Evolutionary conservation across 2,329 filamentous ascomycete species (phyloP).

Genomic region (Aspergillus chevalieri): DNA sequence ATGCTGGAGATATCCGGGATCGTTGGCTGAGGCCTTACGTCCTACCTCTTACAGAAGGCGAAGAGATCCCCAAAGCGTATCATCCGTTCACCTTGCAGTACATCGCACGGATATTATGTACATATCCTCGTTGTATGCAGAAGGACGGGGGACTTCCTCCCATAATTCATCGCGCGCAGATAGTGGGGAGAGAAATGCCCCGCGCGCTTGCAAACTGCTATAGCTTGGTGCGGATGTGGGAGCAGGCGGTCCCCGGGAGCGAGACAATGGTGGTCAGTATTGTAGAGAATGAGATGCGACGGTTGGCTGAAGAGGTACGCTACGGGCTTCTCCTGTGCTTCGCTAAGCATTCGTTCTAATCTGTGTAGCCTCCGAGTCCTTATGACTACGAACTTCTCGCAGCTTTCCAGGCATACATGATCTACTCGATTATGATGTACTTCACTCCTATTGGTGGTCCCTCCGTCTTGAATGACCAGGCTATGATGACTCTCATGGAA

Average conservation of each 20-base stretch:
- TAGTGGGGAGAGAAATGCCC: slow-evolving; percentile 5
- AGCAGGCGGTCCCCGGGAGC: slow-evolving; percentile 19
- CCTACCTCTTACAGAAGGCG: slow-evolving; percentile 9
- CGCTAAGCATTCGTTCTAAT: background rate
- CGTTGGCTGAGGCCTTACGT: slow-evolving; percentile 22
- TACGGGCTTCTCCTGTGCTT: background rate
- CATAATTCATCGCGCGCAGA: slow-evolving; percentile 21
- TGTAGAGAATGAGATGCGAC: slow-evolving; percentile 21
- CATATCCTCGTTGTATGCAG: slow-evolving; percentile 19
- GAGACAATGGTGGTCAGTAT: slow-evolving; percentile 17
- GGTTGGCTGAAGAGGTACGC: slow-evolving; percentile 13
- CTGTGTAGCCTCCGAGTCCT: slow-evolving; percentile 6
- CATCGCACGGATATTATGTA: slow-evolving; percentile 17
- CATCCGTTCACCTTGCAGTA: slow-evolving; percentile 19
- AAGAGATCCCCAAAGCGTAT: slow-evolving; percentile 16
- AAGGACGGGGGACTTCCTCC: slow-evolving; percentile 13
- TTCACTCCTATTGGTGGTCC: slow-evolving; percentile 30
- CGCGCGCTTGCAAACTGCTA: slow-evolving; percentile 20
- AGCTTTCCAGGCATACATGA: slow-evolving; percentile 49
- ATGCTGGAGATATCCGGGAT: slow-evolving; percentile 21
- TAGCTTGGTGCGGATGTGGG: slow-evolving; percentile 22
- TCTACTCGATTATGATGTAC: slow-evolving; percentile 48
- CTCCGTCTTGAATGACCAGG: slow-evolving; percentile 32
- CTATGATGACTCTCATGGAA: slow-evolving; percentile 48
- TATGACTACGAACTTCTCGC: slow-evolving; percentile 32